A percentile compares a stretch with the other conserved stretches of the same genome.
Evolutionary conservation across 805 yeast species (phyloP).

Genomic region (Komagataella kurtzmanii): DNA sequence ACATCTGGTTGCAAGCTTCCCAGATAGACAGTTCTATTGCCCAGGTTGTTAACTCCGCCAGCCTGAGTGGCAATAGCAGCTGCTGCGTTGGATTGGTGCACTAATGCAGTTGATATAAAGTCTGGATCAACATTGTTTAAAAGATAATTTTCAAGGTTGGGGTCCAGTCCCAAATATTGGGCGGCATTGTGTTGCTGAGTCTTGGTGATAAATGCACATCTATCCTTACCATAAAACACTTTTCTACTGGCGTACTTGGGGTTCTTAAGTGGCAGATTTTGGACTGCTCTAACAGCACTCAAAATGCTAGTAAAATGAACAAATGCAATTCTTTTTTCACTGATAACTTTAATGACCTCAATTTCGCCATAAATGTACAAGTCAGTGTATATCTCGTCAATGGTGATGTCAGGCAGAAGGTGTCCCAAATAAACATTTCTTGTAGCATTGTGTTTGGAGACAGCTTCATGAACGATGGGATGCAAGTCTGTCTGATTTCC

Average conservation of each 20-base stretch:
- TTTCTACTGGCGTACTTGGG: constrained; percentile 58
- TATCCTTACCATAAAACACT: constrained; percentile 85
- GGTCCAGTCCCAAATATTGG: constrained; percentile 82
- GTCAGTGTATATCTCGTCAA: constrained; percentile 53
- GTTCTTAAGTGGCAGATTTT: constrained; percentile 52
- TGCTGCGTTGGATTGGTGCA: constrained; percentile 93
- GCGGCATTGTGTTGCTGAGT: constrained; percentile 97
- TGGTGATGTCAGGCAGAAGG: constrained; percentile 47
- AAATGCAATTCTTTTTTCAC: constrained; percentile 78
- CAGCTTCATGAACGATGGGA: constrained; percentile 62
- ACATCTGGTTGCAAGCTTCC: constrained; percentile 86
- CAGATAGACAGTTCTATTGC: constrained; percentile 85
- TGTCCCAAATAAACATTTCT: constrained; percentile 87
- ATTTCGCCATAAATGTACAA: constrained; percentile 67
- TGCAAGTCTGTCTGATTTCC: constrained; percentile 69
- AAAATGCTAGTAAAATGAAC: constrained; percentile 80
- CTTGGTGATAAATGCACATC: constrained; percentile 89
- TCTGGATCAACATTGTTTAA: constrained; percentile 46
- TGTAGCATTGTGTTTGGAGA: constrained; percentile 80
- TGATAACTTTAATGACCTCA: constrained; percentile 70
- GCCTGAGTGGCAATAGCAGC: constrained; percentile 94
- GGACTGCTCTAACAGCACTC: constrained; percentile 78
- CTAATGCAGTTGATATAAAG: constrained; percentile 57
- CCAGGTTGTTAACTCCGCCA: constrained; percentile 85
- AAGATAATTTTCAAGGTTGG: constrained; percentile 59